These are phyloP conservation scores for Helianthus tuberosus DNA, from an alignment of 129 eudicot species.

Conservation along the genomic window DNA sequence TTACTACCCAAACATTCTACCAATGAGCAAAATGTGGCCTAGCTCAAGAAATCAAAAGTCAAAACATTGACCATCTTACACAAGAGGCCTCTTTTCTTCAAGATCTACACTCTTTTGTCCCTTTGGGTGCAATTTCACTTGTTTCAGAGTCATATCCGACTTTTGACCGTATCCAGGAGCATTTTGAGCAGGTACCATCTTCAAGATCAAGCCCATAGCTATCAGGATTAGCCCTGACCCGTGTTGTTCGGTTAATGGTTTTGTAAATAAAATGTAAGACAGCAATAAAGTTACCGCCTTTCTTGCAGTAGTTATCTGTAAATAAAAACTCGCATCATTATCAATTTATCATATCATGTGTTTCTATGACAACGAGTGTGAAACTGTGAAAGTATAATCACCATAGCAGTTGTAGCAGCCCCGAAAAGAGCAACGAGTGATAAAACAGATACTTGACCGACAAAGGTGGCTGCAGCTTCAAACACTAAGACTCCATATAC, in stretches of 20 bases:
- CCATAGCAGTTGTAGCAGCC: constrained; percentile 77
- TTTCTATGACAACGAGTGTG: not conserved
- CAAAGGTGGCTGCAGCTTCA: constrained; percentile 66
- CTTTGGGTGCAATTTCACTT: constrained; percentile 20
- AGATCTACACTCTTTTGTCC: constrained; percentile 10
- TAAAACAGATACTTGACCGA: constrained; percentile 65
- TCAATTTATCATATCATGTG: too few relatives aligned
- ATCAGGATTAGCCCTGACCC: constrained; percentile 56
- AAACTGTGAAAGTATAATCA: not conserved
- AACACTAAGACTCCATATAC: constrained; percentile 65
- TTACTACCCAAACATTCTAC: not conserved
- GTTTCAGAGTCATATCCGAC: not conserved
- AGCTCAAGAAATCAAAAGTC: constrained; percentile 10
- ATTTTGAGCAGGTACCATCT: constrained; percentile 55
- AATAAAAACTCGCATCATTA: not conserved
- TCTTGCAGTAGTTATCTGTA: constrained; percentile 34
- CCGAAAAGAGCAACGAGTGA: constrained; percentile 69
- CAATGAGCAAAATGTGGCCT: not conserved
- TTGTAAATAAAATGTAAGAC: constrained; percentile 58
- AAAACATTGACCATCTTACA: constrained; percentile 4
- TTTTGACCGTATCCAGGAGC: constrained; percentile 3
- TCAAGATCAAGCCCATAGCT: constrained; percentile 60
- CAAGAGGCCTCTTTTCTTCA: constrained; percentile 17
- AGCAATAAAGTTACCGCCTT: constrained; percentile 51
- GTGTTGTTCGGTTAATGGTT: constrained; percentile 62